These are phyloP conservation scores for Zostera marina DNA, from an alignment of 116 monocot species.

Conservation along the genomic window DNA sequence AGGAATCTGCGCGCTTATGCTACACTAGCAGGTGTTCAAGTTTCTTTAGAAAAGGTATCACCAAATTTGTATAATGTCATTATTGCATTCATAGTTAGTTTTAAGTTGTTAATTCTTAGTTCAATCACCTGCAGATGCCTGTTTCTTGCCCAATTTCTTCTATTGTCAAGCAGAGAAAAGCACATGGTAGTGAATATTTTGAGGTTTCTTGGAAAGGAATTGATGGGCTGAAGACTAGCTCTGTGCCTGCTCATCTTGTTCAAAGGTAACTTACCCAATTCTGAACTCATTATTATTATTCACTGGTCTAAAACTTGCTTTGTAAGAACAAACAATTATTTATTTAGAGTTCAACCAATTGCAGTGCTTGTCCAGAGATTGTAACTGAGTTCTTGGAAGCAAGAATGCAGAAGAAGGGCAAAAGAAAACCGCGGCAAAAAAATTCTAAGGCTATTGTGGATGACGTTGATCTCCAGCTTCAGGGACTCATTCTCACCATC, in stretches of 20 bases:
- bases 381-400: conserved; percentile 45
- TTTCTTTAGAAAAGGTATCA: conserved; percentile 28
- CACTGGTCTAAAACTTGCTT: neutral
- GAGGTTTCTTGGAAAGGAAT: conserved; percentile 67
- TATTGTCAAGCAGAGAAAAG: conserved; percentile 59
- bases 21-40: conserved; percentile 26
- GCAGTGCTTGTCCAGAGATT: conserved; percentile 80
- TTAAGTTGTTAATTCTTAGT: neutral
- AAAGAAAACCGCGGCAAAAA: conserved; percentile 27
- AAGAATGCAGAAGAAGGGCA: conserved; percentile 40
- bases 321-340: neutral
- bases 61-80: neutral
- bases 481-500: conserved; percentile 30
- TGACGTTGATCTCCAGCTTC: conserved; percentile 37
- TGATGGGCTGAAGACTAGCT: conserved; percentile 32
- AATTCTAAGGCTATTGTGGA: conserved; percentile 19
- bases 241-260: conserved; percentile 51
- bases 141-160: conserved; percentile 51
- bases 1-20: conserved; percentile 40
- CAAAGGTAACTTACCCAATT: conserved; percentile 21
- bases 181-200: conserved; percentile 46
- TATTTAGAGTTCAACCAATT: neutral
- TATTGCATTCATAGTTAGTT: too few relatives aligned
- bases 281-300: neutral
- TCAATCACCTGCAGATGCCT: conserved; percentile 31